Evolutionary conservation across 495 filamentous ascomycete species (phyloP).

Genomic region (Patellaria atrata): DNA sequence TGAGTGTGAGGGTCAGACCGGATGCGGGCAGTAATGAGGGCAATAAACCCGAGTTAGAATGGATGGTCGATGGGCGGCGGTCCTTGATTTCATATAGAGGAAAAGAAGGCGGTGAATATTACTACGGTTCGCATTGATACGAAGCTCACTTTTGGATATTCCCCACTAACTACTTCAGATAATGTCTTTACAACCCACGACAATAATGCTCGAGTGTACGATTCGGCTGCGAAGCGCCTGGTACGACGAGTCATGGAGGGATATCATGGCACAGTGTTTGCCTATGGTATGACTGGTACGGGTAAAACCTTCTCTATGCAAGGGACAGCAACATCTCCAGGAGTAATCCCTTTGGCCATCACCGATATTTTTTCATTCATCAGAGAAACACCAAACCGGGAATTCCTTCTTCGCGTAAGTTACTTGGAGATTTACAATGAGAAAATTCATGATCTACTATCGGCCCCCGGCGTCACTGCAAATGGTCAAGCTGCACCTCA

Average conservation of each 20-base stretch:
- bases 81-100: constrained; percentile 72
- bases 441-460: constrained; percentile 86
- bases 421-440: constrained; percentile 99
- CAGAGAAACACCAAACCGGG: constrained; percentile 83
- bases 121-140: constrained; percentile 85
- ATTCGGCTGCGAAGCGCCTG: constrained; percentile 80
- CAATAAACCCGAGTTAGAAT: constrained; percentile 60
- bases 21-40: constrained; percentile 50
- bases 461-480: constrained; percentile 40
- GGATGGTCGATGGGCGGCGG: constrained; percentile 78
- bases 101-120: constrained; percentile 81
- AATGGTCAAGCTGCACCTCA: constrained; percentile 36
- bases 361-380: constrained; percentile 99
- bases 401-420: constrained; percentile 91
- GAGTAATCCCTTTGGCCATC: constrained; percentile 92
- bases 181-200: constrained; percentile 90
- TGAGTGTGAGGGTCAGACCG: constrained; percentile 86
- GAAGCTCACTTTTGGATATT: too few species aligned
- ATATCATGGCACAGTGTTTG: constrained; percentile 96
- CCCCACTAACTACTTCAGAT: constrained; percentile 46
- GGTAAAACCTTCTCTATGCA: constrained; percentile 99
- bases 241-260: constrained; percentile 97
- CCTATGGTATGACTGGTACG: constrained; percentile 98
- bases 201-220: constrained; percentile 87
- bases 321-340: constrained; percentile 89